Evolutionary conservation across 1,284 basidiomycete genomes (phyloP), one percentile per base, ranked within the genome.

Genomic region (Earliella scabrosa): DNA sequence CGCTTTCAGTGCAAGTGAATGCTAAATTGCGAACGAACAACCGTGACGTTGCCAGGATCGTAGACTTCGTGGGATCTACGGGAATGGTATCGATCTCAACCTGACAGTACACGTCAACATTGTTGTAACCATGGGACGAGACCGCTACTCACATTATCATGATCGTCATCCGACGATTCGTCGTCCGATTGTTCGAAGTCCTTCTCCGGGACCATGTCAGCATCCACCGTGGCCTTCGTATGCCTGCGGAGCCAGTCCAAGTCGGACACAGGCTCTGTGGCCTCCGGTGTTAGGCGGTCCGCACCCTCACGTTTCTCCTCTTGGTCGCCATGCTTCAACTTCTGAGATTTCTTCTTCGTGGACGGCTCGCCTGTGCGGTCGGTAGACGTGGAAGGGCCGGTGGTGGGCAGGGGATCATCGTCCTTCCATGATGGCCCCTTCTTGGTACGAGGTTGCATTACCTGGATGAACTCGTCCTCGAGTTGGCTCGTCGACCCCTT

Each of bases 11-110:
- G 54, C 92, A 92, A 0, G 90, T 82, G 68, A 94, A 98, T 0
- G 95, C 82, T 18, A 98, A 74, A 70, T 98, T 99, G 13, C 97
- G 92, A 6, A 98, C 77, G 69, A 98, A 98, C 4, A 98, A 76
- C 1, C 97, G 86, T 0, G 86, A 84, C 0, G 93, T 95, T 54
- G 84, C 82, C 23, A 91, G 76, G 53, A 98, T 94, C 0, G 86
- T 86, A 29, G 82, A 79, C 58, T 77, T 83, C 0, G 77, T 76
- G 2, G 79, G 69, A 48, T 87, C 81, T 20, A 64, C 52, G 3
- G 70, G 56, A 24, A 24, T 16, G 14, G 21, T 3, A 2, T 59
- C 38, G 2, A 63, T 34, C 3, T 32, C 26, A 32, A 52, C 54
- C 23, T 52, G 35, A 6, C 11, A 23, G 23, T 59, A 29, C 39